Percentiles rank a stretch among this genome's conserved stretches.
Conservation (phyloP, 371 early-diverging fungal genomes). For the Sporodiniella umbellata region DNA sequence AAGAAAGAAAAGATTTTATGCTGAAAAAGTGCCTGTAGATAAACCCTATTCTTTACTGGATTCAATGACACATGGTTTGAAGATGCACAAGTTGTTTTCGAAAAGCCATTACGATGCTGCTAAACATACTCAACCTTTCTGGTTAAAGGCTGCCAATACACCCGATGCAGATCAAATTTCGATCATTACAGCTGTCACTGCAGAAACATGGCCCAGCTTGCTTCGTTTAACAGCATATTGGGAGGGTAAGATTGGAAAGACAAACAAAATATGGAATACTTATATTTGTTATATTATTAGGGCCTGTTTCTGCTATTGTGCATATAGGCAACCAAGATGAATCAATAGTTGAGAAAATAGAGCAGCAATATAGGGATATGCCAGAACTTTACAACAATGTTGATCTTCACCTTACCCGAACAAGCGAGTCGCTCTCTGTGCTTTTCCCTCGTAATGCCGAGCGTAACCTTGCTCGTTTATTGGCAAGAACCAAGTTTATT, state of each 20-base stretch:
- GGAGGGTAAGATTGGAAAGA: slow-evolving; percentile 49
- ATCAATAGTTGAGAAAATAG: slow-evolving; percentile 12
- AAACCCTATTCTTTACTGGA: slow-evolving; percentile 32
- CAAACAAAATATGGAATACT: too few relatives aligned
- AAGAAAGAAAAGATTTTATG: background rate
- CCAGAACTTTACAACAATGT: slow-evolving; percentile 27
- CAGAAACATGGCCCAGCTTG: slow-evolving; percentile 37
- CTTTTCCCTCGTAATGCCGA: slow-evolving; percentile 43
- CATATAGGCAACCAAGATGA: slow-evolving; percentile 27
- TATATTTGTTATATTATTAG: too few relatives aligned
- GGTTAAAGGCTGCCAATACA: slow-evolving; percentile 25
- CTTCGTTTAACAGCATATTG: slow-evolving; percentile 34
- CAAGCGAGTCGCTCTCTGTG: slow-evolving; percentile 22
- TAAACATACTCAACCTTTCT: slow-evolving; percentile 34
- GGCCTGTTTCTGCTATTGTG: slow-evolving; percentile 43
- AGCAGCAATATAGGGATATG: slow-evolving; percentile 16
- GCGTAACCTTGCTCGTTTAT: slow-evolving; percentile 47
- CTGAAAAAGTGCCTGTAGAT: too few relatives aligned
- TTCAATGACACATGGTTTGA: slow-evolving; percentile 40
- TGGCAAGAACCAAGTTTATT: slow-evolving; percentile 36
- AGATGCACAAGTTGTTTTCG: slow-evolving; percentile 45
- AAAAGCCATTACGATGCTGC: slow-evolving; percentile 38
- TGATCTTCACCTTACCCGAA: slow-evolving; percentile 33
- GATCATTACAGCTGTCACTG: slow-evolving; percentile 35
- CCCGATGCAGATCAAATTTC: slow-evolving; percentile 31